Base-by-base conservation (phyloP, 2,329 filamentous ascomycete species). In the Pseudopyricularia cyperi region DNA sequence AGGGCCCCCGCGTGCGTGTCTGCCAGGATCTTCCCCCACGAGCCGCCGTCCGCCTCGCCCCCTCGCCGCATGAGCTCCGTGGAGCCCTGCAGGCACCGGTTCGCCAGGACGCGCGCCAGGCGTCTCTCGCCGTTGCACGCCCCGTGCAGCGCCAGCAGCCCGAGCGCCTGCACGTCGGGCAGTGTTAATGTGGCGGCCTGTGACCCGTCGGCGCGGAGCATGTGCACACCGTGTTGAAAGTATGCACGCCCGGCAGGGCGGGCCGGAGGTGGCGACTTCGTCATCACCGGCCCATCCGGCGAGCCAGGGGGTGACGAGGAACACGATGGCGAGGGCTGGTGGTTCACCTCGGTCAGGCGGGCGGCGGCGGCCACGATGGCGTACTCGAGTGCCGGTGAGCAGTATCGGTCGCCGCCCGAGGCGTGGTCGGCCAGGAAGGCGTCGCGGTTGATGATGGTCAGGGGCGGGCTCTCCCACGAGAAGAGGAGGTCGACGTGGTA, bases 391-490 rank as follows among this genome's bases (percentile, higher is more conserved):
- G 71, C 52, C 6, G 69, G 56, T 35, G 68, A 74, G 63, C 73
- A 76, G 57, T 71, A 73, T 51, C 70, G 69, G 33, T 66, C 66
- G 26, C 65, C 61, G 2, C 71, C 69, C n/a, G 61, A 59, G 22
- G 59, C 55, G 57, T 72, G 72, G 59, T 75, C 72, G 51, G 66
- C 63, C 54, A 68, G 63, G 59, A 75, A 76, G 53, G 67, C 64
- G 33, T 73, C 66, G 56, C 69, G 65, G n/a, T 69, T 71, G 53
- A 78, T 69, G 34, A 74, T 64, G 30, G 71, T 66, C 57, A 74
- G 74, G 55, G 73, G 75, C 0, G 73, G 69, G 57, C 77, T 74
- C 17, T 69, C 64, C 64, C 72, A 77, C 63, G 68, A 68, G 54
- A 74, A 74, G 59, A 73, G 74, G 17, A 73, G 59, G 47, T 17